Evolutionary conservation across 2,329 filamentous ascomycete species (phyloP), one percentile per base, ranked within the genome.

Genomic region (Knoxdaviesia capensis): DNA sequence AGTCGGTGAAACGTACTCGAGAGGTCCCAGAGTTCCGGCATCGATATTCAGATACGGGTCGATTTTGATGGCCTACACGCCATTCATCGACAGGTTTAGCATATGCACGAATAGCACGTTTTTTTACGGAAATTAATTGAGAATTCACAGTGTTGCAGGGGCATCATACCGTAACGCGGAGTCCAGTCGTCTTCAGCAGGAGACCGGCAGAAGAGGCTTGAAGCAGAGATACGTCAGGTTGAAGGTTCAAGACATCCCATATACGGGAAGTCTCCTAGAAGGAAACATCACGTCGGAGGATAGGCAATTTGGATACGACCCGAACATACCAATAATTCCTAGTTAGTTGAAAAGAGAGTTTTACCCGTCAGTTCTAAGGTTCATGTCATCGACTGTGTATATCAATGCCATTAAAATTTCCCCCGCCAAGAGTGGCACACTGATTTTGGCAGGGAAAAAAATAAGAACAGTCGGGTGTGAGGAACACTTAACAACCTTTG

Each of bases 91-190:
- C n/a, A 31, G 36, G 31, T 34, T 31, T 30, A 35, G 20, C 74
- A 80, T 80, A 40, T 71, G 75, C 44, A 77, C 77, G n/a, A 79
- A 77, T 65, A 83, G 77, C 56, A 82, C 69, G 58, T 80, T 81
- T 62, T 83, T 71, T 57, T 83, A 83, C 2, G 78, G 77, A 54
- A 40, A 36, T 82, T 75, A 43, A 49, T 46, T 42, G 44, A 35
- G 20, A 37, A 43, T 10, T 37, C 34, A 40, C 29, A 31, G 34
- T 6, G 3, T 10, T 51, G 48, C 28, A 39, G 20, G 30, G 20
- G 31, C 20, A 40, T 39, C 51, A 67, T 69, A 65, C 74, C 48
- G 63, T 69, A 44, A 84, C 79, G 62, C 80, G 85, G 45, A 88
- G 66, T 39, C 83, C 84, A 48, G 77, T 65, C 7, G 81, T 84